Evolutionary conservation across 371 early-diverging fungal species (phyloP), one percentile per base, ranked within the genome.

Genomic region (Mucor irregularis): DNA sequence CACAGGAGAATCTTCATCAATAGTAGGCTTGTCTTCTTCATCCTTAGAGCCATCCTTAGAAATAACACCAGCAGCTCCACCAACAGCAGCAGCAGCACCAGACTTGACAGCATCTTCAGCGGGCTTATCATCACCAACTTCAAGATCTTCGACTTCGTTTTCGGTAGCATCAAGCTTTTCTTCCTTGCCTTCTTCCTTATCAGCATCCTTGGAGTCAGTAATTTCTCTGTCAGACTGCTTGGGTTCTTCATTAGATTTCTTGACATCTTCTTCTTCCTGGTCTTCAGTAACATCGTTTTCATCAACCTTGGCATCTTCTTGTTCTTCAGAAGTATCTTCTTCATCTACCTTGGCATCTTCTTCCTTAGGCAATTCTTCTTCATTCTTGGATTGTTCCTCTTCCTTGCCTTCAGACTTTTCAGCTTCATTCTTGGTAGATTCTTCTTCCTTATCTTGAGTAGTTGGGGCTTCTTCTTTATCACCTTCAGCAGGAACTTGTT

Each of bases 1-100:
- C 28, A 31, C 53, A 0, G 60, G 60, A 26, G 60, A 59, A 4
- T 52, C 34, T 29, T 58, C 52, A 21, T 35, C 51, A n/a, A 50
- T 50, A 21, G 17, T 44, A 6, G 50, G 45, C 16, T 38, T 30
- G 4, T 55, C 35, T 50, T 61, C 48, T 11, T 21, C 43, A 22
- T 46, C 52, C 16, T 42, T n/a, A 21, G 22, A 22, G 14, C 10
- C 29, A 7, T 16, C 30, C 17, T n/a, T 14, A 28, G 34, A n/a
- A 6, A 10, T 34, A 30, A 42, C 24, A 0, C 33, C 34, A 9
- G 35, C 13, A 19, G 11, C 26, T n/a, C 26, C 38, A 16, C 39
- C 38, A 26, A 19, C 26, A 25, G 4, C 43, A 14, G 2, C 26
- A 43, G 4, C 19, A 10, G 7, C 40, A 19, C 25, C 30, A 2